Percentiles rank a stretch among this genome's conserved stretches.
Conservation (phyloP, 139 green algal genomes). For the Coelastrella sp. region DNA sequence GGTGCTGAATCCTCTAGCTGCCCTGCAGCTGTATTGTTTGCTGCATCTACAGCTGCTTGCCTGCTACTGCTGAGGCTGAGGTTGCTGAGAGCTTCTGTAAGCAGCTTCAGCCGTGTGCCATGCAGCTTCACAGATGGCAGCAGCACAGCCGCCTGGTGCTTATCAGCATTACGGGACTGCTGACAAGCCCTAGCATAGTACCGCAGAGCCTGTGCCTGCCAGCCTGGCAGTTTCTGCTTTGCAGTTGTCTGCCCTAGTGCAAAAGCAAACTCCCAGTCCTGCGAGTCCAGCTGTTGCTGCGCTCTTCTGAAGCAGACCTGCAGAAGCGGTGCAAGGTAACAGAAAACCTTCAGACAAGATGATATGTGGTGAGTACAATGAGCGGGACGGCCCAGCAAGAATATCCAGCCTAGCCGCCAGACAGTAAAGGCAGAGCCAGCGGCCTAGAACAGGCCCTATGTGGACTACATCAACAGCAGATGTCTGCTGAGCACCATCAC, state of each 20-base stretch:
- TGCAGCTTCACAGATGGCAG: constrained; percentile 35
- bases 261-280: neutral
- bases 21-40: neutral
- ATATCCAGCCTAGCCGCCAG: too few species aligned
- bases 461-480: too few species aligned
- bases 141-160: neutral
- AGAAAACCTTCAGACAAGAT: too few species aligned
- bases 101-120: constrained; percentile 22
- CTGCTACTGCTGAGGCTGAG: neutral
- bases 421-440: too few species aligned
- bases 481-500: neutral
- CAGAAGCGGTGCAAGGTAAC: neutral
- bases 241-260: neutral
- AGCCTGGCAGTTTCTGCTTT: constrained; percentile 1
- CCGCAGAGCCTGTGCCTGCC: neutral
- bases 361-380: too few species aligned
- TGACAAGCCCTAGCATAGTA: constrained; percentile 15
- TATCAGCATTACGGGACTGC: neutral
- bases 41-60: neutral
- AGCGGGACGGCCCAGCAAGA: too few species aligned
- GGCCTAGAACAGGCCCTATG: too few species aligned
- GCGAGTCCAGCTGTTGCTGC: neutral
- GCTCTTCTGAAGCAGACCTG: neutral
- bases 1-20: neutral
- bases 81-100: neutral